A percentile compares a stretch with the other conserved stretches of the same genome.
Conservation (phyloP, 306 rosid genomes). For the Malus sylvestris region DNA sequence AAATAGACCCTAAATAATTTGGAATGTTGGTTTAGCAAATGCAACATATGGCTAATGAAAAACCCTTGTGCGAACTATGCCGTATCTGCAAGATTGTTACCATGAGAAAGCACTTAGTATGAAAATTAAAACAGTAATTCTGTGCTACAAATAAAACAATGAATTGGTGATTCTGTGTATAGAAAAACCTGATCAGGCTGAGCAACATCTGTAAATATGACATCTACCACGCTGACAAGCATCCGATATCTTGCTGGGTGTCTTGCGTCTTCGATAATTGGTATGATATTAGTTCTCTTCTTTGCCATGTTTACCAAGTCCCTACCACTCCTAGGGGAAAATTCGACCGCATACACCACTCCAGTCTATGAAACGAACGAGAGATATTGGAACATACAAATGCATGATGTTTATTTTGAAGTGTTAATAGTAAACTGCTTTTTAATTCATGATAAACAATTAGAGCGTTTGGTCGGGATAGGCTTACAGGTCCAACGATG, state of each 20-base stretch:
- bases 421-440: no score
- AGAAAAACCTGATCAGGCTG: conserved; percentile 89
- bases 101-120: not conserved
- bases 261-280: conserved; percentile 94
- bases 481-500: conserved; percentile 76
- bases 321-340: conserved; percentile 89
- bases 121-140: not conserved
- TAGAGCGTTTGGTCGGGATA: no score
- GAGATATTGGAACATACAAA: not conserved
- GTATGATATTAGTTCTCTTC: conserved; percentile 80
- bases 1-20: no score
- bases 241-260: conserved; percentile 81
- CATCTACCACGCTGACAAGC: conserved; percentile 94
- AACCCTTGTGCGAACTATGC: no score
- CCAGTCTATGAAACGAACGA: conserved; percentile 40
- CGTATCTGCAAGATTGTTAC: no score
- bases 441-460: no score
- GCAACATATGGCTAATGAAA: no score
- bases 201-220: conserved; percentile 92
- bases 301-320: conserved; percentile 95
- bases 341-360: conserved; percentile 86
- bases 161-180: no score
- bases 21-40: no score
- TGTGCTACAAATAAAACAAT: no score
- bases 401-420: no score